Evolutionary conservation across 805 yeast genomes (phyloP), one percentile per base, ranked within the genome.

Genomic region (Brettanomyces custersianus): DNA sequence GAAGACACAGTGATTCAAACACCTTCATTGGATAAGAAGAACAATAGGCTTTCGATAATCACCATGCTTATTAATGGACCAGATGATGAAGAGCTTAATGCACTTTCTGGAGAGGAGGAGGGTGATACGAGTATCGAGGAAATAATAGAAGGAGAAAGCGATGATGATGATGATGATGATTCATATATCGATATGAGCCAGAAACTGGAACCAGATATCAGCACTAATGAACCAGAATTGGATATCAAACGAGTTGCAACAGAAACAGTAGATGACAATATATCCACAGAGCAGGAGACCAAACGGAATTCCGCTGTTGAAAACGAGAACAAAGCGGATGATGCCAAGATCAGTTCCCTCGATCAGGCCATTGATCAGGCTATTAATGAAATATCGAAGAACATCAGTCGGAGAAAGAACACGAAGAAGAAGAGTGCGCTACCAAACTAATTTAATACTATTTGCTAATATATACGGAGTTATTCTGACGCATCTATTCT

Each of bases 51-150:
- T 10, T 31, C 26, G 4, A 40, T 48, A 15, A 46, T 51, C 18
- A 42, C 56, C 3, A 37, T 47, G 41, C 35, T 51, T 11, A 46
- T 51, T 9, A 47, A 41, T 32, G 52, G 46, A 15, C 33, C 49
- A 10, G 39, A 15, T 20, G 21, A 15, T 4, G 34, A 34, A n/a
- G 37, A 40, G 20, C 24, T 34, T 22, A 32, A 29, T 17, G 31
- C 25, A n/a, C 25, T 31, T 6, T 21, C 36, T 22, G 34, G 20
- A 17, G 34, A 20, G 13, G 39, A 30, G 33, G 34, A 34, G 25
- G 26, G 23, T 20, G 25, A 31, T 16, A 37, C 34, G 12, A 35
- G 33, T 7, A 33, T 32, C 9, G 35, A 35, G 8, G 38, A 29
- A 5, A 37, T 33, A 5, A 43, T 33, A 2, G 46, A n/a, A n/a